Evolutionary conservation across 768 basidiomycete genomes (phyloP), one percentile per base, ranked within the genome.

Genomic region (Serendipita vermifera): DNA sequence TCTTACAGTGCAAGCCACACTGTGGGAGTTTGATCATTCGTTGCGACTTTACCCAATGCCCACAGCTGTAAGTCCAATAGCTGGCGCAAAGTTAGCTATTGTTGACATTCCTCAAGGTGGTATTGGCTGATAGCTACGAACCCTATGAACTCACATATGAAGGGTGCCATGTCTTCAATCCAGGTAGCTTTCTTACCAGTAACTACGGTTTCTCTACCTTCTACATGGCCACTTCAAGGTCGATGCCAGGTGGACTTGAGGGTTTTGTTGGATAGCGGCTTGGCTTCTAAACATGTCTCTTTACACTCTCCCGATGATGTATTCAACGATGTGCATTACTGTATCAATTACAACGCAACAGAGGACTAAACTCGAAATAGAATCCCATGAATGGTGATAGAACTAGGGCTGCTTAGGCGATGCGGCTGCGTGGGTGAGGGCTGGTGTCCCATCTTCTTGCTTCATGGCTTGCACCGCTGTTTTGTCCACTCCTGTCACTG

Each of bases 131-230:
- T 71, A 92, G 85, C 69, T 96, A 97, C 65, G 93, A 96, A 66
- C 80, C 86, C 43, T 99, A 90, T 67, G 90, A 96, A 63, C 75
- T 96, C 60, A 98, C 93, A 1, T 99, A 99, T 67, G 92, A 93
- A 58, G 91, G 91, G 9, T 98, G 96, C 63, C 96, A 98, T 69
- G 96, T 98, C 26, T 92, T 98, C 75, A 99, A 99, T 67, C 96
- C 96, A 0, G 93, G 96, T 17, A 82, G 85, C 51, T 97, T 98
- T 65, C 74, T 91, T 13, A 81, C 87, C 3, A 84, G 79, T 48
- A 77, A 83, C 3, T 85, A 89, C 61, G 76, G 79, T 3, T 98
- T 97, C 73, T 89, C 86, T 9, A 87, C 90, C 2, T 99, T 93
- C 62, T 87, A 36, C 38, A 27, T 58, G n/a, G 46, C 46, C 7